These are phyloP conservation scores for Boehmeria nivea DNA, from an alignment of 306 rosid species.

Conservation along the genomic window DNA sequence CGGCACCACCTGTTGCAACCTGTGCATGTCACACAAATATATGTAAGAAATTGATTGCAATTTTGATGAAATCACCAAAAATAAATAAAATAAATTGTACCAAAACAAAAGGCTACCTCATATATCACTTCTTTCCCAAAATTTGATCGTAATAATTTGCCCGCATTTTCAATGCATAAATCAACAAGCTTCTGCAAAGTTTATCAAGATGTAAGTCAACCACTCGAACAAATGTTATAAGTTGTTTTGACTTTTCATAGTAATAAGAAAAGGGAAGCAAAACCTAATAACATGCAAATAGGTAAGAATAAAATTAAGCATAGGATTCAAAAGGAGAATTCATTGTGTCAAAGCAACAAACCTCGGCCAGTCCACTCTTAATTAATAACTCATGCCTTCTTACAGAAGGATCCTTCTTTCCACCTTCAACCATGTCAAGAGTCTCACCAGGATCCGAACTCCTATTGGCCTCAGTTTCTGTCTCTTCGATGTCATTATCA, in stretches of 20 bases:
- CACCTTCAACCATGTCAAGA: constrained; percentile 53
- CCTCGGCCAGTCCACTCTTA: constrained; percentile 94
- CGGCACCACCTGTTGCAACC: constrained; percentile 79
- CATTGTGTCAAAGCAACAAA: constrained; percentile 31
- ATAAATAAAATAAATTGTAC: background rate
- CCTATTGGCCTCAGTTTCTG: constrained; percentile 28
- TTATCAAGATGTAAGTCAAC: constrained; percentile 1
- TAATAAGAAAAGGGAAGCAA: background rate
- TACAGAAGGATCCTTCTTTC: constrained; percentile 82
- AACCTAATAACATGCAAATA: background rate
- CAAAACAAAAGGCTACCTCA: constrained; percentile 54
- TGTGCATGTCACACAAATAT: constrained; percentile 18
- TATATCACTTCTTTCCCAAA: constrained; percentile 82
- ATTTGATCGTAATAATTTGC: constrained; percentile 69
- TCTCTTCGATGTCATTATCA: constrained; percentile 30
- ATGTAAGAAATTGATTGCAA: background rate
- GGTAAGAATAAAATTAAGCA: background rate
- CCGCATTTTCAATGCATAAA: constrained; percentile 53
- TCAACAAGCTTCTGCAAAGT: constrained; percentile 71
- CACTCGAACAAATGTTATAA: too few relatives aligned
- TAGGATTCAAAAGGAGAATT: too few relatives aligned
- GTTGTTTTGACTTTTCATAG: too few relatives aligned
- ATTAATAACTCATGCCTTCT: constrained; percentile 88
- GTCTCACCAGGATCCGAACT: constrained; percentile 33
- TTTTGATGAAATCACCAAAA: background rate